Evolutionary conservation across 495 filamentous ascomycete species (phyloP).

Genomic region (Pyrenopolyporus hunteri): DNA sequence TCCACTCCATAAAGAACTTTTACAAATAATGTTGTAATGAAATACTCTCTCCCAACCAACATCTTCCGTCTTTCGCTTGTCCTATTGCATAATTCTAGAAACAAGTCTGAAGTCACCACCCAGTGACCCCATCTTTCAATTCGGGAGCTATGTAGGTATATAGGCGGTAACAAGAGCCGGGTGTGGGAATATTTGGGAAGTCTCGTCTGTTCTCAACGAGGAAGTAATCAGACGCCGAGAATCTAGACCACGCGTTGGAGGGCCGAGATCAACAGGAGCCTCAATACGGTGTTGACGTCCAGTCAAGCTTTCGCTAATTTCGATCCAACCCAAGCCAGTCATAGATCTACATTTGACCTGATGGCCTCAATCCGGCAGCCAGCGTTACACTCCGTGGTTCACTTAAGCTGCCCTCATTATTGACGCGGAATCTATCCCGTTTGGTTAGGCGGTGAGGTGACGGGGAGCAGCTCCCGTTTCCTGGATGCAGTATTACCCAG

Average conservation of each 20-base stretch:
- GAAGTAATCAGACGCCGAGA: background rate
- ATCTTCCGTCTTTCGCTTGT: constrained; percentile 1
- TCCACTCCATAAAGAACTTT: constrained; percentile 15
- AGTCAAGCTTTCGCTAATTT: constrained; percentile 19
- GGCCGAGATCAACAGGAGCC: background rate
- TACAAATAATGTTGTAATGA: constrained; percentile 20
- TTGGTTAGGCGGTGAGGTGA: too few species aligned
- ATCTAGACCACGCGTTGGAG: background rate
- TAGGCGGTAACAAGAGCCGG: too few species aligned
- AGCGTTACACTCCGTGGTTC: background rate
- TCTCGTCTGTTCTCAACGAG: background rate
- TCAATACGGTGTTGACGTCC: background rate
- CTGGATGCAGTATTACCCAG: too few species aligned
- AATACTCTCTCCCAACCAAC: constrained; percentile 4
- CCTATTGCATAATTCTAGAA: background rate
- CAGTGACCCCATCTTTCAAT: too few species aligned
- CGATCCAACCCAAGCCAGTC: background rate
- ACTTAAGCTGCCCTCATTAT: background rate
- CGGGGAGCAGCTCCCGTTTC: too few species aligned
- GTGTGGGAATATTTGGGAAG: too few species aligned
- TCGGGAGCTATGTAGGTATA: too few species aligned
- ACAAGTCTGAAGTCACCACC: background rate
- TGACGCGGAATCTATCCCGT: background rate
- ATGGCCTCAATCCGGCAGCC: background rate
- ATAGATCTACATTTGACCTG: background rate